Evolutionary conservation across 345 rosid species (phyloP).

Genomic region (Ailanthus altissimus): DNA sequence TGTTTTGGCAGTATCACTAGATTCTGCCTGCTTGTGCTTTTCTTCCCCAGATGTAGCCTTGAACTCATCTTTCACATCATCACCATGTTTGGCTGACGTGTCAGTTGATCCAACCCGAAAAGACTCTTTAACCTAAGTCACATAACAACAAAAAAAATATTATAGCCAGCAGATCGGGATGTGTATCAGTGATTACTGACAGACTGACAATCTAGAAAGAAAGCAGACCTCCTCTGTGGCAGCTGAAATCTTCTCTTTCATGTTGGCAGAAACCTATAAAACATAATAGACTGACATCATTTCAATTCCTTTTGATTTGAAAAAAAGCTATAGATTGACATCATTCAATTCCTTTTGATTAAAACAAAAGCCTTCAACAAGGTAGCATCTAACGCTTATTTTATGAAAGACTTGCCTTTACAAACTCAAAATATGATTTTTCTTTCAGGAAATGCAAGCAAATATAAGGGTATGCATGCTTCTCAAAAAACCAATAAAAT

Average conservation of each 20-base stretch:
- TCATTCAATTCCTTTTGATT: background rate
- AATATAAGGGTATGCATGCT: background rate
- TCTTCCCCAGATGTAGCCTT: constrained; percentile 52
- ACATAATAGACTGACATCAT: constrained; percentile 7
- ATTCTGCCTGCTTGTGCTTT: constrained; percentile 45
- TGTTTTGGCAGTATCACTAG: constrained; percentile 49
- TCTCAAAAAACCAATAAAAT: background rate
- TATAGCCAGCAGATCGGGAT: background rate
- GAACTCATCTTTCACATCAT: constrained; percentile 34
- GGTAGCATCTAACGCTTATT: background rate
- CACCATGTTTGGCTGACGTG: constrained; percentile 44
- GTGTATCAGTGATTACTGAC: background rate
- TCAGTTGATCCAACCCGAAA: constrained; percentile 47
- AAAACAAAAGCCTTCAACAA: background rate
- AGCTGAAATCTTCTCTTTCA: constrained; percentile 77
- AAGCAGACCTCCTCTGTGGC: constrained; percentile 83
- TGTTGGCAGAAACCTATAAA: constrained; percentile 73
- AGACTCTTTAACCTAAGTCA: constrained; percentile 72
- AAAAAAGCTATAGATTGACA: background rate
- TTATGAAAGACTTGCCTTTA: background rate
- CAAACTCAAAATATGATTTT: background rate
- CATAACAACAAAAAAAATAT: constrained; percentile 8
- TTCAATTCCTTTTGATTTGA: constrained; percentile 2
- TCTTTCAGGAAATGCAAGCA: background rate
- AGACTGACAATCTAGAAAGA: constrained; percentile 12